Base-by-base conservation (phyloP, 192 early-diverging fungal species). In the Linnemannia zychae region DNA sequence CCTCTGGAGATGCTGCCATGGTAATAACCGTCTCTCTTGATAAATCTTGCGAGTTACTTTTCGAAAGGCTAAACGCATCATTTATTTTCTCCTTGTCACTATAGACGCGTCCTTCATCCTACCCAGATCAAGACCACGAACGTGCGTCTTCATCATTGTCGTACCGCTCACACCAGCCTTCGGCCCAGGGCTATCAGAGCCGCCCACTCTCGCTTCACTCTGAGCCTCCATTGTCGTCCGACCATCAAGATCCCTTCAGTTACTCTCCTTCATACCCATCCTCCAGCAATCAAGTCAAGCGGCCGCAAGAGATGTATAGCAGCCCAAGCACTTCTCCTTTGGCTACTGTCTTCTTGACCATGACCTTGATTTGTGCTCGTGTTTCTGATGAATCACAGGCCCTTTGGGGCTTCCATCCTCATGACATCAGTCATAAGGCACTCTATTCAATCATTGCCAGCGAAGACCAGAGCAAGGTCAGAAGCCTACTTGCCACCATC, bases 391-490 rank as follows among this genome's bases (percentile, higher is more conserved):
- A 91, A 53, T 87, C 87, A 2, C 87, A 82, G 22, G 85, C 82
- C 7, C 52, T 86, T 18, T 88, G 90, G 89, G 92, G 89, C 5
- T 92, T 90, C 67, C 91, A 91, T 70, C 90, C 92, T 1, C 86
- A 87, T 57, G 90, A 92, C 72, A 83, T 92, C 15, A 82, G 90
- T 4, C 88, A 92, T 77, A 86, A 89, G 50, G 84, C 92, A 1
- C 66, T 92, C 34, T 89, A 90, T 67, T 82, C 89, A 7, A 90
- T 91, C 72, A 53, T 91, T 24, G 82, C 88, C 4, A 67, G 60
- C 24, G 86, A 90, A 48, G 90, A 91, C 63, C 79, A 82, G 0
- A 76, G 80, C 76, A 88, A 89, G 28, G 73, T 91, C 38, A 72
- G 86, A 0, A 57, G 67, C 20, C 84, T 91, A 6, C 78, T 90